phyloP scores from a whole-genome alignment of 2,329 filamentous ascomycete species.

The Xylaria sp. region DNA sequence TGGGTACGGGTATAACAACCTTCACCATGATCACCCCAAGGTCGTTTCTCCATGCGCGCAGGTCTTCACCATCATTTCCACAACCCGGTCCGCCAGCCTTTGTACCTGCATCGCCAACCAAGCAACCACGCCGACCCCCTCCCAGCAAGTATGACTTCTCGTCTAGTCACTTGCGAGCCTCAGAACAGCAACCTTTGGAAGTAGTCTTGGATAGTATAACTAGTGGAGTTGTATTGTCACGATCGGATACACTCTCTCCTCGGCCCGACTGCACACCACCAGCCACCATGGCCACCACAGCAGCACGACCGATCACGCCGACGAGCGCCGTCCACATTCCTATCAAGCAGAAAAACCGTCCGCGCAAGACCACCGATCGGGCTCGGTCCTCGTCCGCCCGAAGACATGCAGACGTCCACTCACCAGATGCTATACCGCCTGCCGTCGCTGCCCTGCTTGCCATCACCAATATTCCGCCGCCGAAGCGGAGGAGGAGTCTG shows the following conservation, averaged over 20 bases:
- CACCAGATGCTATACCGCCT: conserved; percentile 66
- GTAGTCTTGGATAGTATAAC: conserved; percentile 31
- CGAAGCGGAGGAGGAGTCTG: conserved; percentile 53
- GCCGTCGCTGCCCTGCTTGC: conserved; percentile 71
- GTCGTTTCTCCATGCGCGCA: conserved; percentile 54
- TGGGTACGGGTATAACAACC: conserved; percentile 36
- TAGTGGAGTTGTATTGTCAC: conserved; percentile 43
- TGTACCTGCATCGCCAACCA: conserved; percentile 35
- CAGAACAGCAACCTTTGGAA: conserved; percentile 35
- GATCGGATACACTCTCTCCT: conserved; percentile 43
- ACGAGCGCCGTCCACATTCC: conserved; percentile 68
- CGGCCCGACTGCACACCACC: conserved; percentile 45
- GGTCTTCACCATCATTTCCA: conserved; percentile 40
- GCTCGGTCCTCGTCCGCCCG: conserved; percentile 51
- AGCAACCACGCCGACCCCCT: conserved; percentile 32
- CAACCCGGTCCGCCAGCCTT: conserved; percentile 29
- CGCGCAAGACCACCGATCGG: conserved; percentile 53
- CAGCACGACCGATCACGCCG: conserved; percentile 53
- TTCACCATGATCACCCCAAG: conserved; percentile 55
- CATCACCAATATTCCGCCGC: conserved; percentile 69
- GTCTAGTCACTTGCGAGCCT: conserved; percentile 37
- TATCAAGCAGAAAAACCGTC: conserved; percentile 51
- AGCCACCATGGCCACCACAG: conserved; percentile 48
- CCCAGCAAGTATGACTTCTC: conserved; percentile 50
- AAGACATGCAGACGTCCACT: conserved; percentile 57